Conservation (phyloP, 345 rosid species). For the Pugionium cornutum region DNA sequence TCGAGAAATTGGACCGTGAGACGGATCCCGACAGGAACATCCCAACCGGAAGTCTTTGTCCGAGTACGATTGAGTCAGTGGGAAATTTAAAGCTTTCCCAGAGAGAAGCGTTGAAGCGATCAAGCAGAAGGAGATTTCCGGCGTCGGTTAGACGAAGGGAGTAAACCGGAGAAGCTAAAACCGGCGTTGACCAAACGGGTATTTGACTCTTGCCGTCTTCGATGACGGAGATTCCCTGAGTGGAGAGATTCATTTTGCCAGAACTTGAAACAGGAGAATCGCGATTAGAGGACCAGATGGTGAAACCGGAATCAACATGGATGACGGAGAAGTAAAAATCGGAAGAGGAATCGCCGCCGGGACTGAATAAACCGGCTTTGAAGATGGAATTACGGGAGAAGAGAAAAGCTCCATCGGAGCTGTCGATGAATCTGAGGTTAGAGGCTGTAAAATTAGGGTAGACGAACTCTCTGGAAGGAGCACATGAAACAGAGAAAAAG, state of each 20-base stretch:
- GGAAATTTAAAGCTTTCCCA: slow-evolving; percentile 86
- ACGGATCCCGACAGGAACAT: slow-evolving; percentile 51
- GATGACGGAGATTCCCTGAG: slow-evolving; percentile 54
- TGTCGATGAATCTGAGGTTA: slow-evolving; percentile 48
- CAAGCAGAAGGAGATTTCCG: slow-evolving; percentile 76
- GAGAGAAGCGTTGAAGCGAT: slow-evolving; percentile 54
- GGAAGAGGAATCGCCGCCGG: slow-evolving; percentile 40
- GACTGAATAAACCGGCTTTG: slow-evolving; percentile 66
- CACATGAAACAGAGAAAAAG: slow-evolving; percentile 43
- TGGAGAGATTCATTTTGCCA: slow-evolving; percentile 59
- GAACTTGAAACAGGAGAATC: slow-evolving; percentile 61
- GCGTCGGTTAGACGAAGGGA: slow-evolving; percentile 56
- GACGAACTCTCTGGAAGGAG: slow-evolving; percentile 48
- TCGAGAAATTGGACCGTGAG: slow-evolving; percentile 48
- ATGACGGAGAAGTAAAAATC: slow-evolving; percentile 68
- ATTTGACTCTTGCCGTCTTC: slow-evolving; percentile 47
- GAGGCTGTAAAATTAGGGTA: slow-evolving; percentile 75
- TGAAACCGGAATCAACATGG: slow-evolving; percentile 55
- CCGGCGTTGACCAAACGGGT: slow-evolving; percentile 69
- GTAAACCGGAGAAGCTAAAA: slow-evolving; percentile 49
- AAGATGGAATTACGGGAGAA: slow-evolving; percentile 56
- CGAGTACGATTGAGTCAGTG: slow-evolving; percentile 70
- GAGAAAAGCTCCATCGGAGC: slow-evolving; percentile 58
- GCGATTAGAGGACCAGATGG: slow-evolving; percentile 89
- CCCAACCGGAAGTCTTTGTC: slow-evolving; percentile 55